These are phyloP conservation scores for Myriosclerotinia curreyana DNA, from an alignment of 2,329 filamentous ascomycete species.

Conservation along the genomic window DNA sequence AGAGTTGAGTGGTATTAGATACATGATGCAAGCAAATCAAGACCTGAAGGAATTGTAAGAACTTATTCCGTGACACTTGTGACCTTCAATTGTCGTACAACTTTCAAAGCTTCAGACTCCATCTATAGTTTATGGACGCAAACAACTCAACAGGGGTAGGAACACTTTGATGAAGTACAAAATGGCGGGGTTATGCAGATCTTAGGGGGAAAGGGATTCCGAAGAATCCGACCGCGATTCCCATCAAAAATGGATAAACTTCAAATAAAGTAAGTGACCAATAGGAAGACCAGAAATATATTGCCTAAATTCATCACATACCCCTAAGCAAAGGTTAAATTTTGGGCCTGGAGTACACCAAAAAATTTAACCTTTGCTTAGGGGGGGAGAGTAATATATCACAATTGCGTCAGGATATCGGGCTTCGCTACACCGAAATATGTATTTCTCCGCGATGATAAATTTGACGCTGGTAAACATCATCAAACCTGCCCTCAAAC, in stretches of 20 bases:
- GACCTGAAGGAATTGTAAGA: background rate
- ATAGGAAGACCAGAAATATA: slow-evolving; percentile 8
- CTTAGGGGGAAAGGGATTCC: background rate
- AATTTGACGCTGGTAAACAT: background rate
- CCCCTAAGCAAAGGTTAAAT: too few species aligned
- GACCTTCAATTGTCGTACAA: slow-evolving; percentile 3
- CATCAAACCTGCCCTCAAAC: slow-evolving; percentile 1
- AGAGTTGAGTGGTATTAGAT: background rate
- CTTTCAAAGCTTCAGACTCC: background rate
- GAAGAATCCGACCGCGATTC: background rate
- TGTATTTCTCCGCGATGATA: slow-evolving; percentile 26
- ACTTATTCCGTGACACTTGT: slow-evolving; percentile 10
- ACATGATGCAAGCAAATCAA: background rate
- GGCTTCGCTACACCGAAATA: slow-evolving; percentile 25
- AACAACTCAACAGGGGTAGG: background rate
- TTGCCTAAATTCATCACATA: slow-evolving; percentile 6
- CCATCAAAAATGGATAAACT: background rate
- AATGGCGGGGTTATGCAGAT: slow-evolving; percentile 15
- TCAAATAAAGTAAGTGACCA: slow-evolving; percentile 6
- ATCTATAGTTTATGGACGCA: slow-evolving; percentile 1
- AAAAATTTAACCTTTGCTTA: too few species aligned
- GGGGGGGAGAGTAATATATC: too few species aligned
- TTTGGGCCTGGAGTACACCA: too few species aligned
- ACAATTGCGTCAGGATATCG: slow-evolving; percentile 23
- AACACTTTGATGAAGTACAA: background rate